Conservation (phyloP, 2,329 filamentous ascomycete genomes). For the Sarocladium strictum region DNA sequence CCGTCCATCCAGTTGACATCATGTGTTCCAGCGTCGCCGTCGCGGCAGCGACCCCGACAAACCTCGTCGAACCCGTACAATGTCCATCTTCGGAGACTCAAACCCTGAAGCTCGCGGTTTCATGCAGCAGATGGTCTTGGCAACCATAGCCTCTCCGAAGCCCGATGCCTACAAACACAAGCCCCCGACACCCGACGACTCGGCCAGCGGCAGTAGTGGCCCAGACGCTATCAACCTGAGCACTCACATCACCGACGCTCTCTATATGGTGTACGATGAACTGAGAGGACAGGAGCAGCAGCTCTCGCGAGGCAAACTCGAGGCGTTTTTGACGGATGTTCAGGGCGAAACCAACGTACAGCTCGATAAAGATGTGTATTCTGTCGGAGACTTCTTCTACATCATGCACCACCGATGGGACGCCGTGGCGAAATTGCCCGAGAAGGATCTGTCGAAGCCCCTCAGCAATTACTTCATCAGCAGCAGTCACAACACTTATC, state of each 20-base stretch:
- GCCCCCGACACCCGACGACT: constrained; percentile 16
- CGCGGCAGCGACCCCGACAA: neutral
- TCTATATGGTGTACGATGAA: constrained; percentile 43
- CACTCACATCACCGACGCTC: constrained; percentile 39
- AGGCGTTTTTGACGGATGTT: constrained; percentile 40
- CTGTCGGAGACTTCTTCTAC: constrained; percentile 43
- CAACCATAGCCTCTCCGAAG: constrained; percentile 24
- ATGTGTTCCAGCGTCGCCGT: constrained; percentile 5
- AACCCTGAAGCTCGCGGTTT: constrained; percentile 23
- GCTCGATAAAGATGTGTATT: constrained; percentile 36
- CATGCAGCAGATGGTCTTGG: constrained; percentile 27
- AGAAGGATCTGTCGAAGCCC: constrained; percentile 58
- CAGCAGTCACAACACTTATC: constrained; percentile 91
- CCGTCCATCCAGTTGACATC: neutral
- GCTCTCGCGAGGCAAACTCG: constrained; percentile 33
- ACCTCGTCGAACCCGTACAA: constrained; percentile 28
- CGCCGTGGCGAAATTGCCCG: constrained; percentile 36
- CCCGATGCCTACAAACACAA: constrained; percentile 17
- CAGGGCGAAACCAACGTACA: constrained; percentile 38
- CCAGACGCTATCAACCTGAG: constrained; percentile 17
- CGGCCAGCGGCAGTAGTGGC: constrained; percentile 19
- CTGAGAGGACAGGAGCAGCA: constrained; percentile 29
- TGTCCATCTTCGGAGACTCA: constrained; percentile 33
- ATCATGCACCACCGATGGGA: constrained; percentile 29
- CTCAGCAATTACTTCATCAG: constrained; percentile 91